These are phyloP conservation scores for Xylaria sp. DNA, from an alignment of 2,329 filamentous ascomycete genomes.

Conservation along the genomic window DNA sequence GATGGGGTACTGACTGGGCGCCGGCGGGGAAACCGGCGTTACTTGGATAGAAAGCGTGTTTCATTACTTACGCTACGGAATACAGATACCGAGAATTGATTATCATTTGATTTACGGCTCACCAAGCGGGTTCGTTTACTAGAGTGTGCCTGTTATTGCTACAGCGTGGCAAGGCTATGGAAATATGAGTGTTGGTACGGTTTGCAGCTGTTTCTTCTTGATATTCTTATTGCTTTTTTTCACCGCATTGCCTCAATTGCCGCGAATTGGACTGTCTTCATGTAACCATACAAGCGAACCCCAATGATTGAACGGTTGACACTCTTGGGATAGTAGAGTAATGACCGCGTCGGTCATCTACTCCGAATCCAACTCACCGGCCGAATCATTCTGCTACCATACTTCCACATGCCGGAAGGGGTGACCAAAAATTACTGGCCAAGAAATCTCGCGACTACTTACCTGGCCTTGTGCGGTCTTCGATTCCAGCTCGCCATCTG, in stretches of 20 bases:
- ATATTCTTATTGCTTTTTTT: neutral
- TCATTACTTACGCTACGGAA: neutral
- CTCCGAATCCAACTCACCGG: no score
- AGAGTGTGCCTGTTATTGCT: neutral
- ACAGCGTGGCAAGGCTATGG: neutral
- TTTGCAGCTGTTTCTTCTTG: neutral
- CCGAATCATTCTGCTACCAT: no score
- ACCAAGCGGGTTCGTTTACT: neutral
- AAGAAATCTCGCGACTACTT: no score
- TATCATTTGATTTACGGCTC: neutral
- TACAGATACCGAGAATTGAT: conserved; percentile 19
- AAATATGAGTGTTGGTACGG: neutral
- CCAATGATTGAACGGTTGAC: no score
- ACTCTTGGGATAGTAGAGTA: no score
- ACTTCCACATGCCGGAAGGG: no score
- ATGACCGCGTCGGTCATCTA: no score
- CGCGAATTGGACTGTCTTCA: neutral
- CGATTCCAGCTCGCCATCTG: no score
- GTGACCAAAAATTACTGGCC: no score
- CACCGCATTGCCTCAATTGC: neutral
- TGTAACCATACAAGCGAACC: neutral
- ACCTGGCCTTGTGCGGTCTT: no score
- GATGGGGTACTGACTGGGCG: conserved; percentile 32
- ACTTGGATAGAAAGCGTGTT: conserved; percentile 8
- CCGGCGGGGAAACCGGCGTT: neutral